Evolutionary conservation across 352 stramenopile species (phyloP).

Genomic region (Pythium biforme): DNA sequence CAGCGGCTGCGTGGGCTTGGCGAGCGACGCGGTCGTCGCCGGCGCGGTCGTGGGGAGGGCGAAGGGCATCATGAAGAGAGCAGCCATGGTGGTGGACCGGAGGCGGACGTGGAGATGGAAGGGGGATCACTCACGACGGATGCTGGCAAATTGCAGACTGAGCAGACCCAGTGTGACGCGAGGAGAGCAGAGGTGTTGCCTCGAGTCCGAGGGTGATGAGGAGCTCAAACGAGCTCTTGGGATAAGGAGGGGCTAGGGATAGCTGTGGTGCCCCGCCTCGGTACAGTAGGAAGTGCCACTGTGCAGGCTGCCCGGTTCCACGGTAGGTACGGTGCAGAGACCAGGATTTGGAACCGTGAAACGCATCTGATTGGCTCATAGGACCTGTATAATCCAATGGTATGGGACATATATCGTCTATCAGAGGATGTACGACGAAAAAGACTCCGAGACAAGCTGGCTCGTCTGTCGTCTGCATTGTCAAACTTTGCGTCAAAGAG

Average conservation of each 20-base stretch:
- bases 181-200: too few species aligned
- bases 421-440: constrained; percentile 18
- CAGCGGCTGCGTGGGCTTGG: constrained; percentile 7
- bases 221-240: background rate
- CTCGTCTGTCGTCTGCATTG: constrained; percentile 13
- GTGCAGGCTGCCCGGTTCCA: background rate
- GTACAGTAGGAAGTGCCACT: background rate
- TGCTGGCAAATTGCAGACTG: constrained; percentile 24
- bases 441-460: constrained; percentile 4
- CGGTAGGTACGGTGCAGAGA: constrained; percentile 11
- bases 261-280: background rate
- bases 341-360: background rate
- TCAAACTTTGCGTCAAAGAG: too few species aligned
- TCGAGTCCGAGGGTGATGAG: too few species aligned
- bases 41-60: background rate
- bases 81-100: constrained; percentile 17
- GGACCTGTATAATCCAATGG: background rate
- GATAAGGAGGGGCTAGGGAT: constrained; percentile 21
- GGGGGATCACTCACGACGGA: background rate
- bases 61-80: constrained; percentile 24
- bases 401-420: background rate
- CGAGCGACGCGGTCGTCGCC: background rate
- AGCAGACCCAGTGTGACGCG: background rate
- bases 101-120: background rate
- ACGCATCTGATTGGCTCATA: constrained; percentile 10